Evolutionary conservation across 306 rosid genomes (phyloP).

Genomic region (Crataegus laevigata): DNA sequence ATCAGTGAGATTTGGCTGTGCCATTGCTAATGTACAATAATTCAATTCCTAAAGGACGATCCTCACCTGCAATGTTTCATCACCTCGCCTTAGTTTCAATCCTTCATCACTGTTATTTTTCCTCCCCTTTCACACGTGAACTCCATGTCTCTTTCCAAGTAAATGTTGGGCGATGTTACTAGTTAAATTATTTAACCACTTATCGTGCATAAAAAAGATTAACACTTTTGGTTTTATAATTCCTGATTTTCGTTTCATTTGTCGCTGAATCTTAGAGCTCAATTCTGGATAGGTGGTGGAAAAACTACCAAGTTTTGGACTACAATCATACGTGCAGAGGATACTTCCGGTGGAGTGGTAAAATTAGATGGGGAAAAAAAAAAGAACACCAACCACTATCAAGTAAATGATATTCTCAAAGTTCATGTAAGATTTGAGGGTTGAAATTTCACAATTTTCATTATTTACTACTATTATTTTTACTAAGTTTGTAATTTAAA

Average conservation of each 20-base stretch:
- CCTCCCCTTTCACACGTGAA: neutral
- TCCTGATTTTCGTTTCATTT: neutral
- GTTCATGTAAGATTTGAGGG: neutral
- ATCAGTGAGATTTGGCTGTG: neutral
- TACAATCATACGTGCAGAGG: no score
- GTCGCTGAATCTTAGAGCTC: neutral
- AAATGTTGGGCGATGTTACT: neutral
- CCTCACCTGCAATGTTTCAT: neutral
- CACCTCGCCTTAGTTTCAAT: conserved; percentile 12
- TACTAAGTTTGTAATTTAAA: neutral
- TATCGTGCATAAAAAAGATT: no score
- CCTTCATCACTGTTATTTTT: neutral
- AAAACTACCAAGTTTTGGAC: no score
- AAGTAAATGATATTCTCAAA: no score
- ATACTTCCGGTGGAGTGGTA: no score
- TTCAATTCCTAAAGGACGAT: conserved; percentile 1
- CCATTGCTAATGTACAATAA: conserved; percentile 1
- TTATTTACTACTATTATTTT: neutral
- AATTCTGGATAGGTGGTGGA: neutral
- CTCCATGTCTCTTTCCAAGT: neutral
- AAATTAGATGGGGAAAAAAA: no score
- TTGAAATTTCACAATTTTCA: neutral
- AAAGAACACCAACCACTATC: no score
- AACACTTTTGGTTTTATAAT: no score
- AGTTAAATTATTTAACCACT: no score